Evolutionary conservation across 495 filamentous ascomycete species (phyloP).

Genomic region (Penicillium manginii): DNA sequence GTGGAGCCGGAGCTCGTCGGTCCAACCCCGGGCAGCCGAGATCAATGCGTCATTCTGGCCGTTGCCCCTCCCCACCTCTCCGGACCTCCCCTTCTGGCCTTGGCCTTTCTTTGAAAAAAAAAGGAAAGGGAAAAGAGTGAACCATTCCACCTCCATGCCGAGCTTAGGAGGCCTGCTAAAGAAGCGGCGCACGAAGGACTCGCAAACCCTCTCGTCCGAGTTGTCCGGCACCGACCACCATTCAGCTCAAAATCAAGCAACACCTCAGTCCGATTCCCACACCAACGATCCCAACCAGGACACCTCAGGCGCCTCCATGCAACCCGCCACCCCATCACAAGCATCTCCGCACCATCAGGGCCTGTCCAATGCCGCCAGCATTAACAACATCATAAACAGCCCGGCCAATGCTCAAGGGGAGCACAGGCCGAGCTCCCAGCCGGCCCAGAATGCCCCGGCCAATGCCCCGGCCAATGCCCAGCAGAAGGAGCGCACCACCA

Average conservation of each 20-base stretch:
- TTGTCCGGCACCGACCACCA: conserved; percentile 59
- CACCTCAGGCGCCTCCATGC: conserved; percentile 46
- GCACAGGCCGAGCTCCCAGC: conserved; percentile 3
- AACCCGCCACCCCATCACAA: conserved; percentile 38
- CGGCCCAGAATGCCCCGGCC: conserved; percentile 20
- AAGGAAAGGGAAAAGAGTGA: background rate
- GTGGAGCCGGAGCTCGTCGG: conserved; percentile 6
- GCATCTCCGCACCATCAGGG: conserved; percentile 36
- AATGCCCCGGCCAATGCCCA: conserved; percentile 23
- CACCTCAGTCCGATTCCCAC: background rate
- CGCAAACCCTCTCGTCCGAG: conserved; percentile 58
- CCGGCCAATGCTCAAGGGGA: conserved; percentile 24
- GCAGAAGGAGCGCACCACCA: conserved; percentile 67
- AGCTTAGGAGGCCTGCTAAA: conserved; percentile 78
- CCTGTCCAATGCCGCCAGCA: conserved; percentile 47
- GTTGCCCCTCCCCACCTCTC: conserved; percentile 34
- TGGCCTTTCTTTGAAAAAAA: conserved; percentile 4
- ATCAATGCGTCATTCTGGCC: conserved; percentile 39
- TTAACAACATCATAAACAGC: conserved; percentile 47
- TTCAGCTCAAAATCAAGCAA: conserved; percentile 41
- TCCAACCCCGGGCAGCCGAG: conserved; percentile 14
- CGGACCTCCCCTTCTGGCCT: conserved; percentile 19
- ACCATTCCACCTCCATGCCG: conserved; percentile 45
- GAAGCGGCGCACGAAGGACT: conserved; percentile 95
- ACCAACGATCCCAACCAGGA: conserved; percentile 40